Base-by-base conservation (phyloP, 495 filamentous ascomycete species). In the Sordaria brevicollis region DNA sequence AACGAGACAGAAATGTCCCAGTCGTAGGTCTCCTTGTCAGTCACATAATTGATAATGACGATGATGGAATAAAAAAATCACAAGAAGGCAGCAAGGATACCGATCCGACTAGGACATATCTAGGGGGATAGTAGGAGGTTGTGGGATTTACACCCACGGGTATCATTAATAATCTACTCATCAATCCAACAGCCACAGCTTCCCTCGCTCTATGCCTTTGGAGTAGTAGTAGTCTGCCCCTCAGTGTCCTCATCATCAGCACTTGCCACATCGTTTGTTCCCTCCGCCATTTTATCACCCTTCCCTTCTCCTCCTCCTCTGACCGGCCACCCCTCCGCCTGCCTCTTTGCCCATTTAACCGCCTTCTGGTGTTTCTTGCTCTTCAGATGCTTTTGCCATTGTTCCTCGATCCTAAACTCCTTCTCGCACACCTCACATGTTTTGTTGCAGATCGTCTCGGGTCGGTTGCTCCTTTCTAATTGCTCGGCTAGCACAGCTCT, bases 351-450 rank as follows among this genome's bases (percentile, higher is more conserved):
- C 6, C 37, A 65, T 9, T 69, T 71, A 11, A 79, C 70, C 1
- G 65, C 73, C 25, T 78, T 75, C 57, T 71, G 69, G 73, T 97
- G 93, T 35, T 79, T 81, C 66, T 84, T 84, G 69, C 93, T 89
- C 69, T 86, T 87, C 5, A 93, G 74, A 79, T 99, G 95, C 43
- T 81, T 80, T 35, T 86, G 77, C 93, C 94, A 98, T 70, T 93
- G 85, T 57, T 89, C 85, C 74, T 92, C 87, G 1, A 87, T 89
- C 38, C 88, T 82, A 65, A 90, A 82, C 4, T 88, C 90, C 69
- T 89, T 89, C 11, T 83, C 72, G 75, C 95, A 99, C 7, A 88
- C 25, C 8, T 94, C 89, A 73, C 95, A 99, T 9, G 76, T 82
- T 74, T 76, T 83, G 78, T 86, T 86, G 82, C 75, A 87, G 66